Percentiles rank a stretch among this genome's conserved stretches.
These are phyloP conservation scores for Ambrosiella cleistominuta DNA, from an alignment of 2,329 filamentous ascomycete species.

Conservation along the genomic window DNA sequence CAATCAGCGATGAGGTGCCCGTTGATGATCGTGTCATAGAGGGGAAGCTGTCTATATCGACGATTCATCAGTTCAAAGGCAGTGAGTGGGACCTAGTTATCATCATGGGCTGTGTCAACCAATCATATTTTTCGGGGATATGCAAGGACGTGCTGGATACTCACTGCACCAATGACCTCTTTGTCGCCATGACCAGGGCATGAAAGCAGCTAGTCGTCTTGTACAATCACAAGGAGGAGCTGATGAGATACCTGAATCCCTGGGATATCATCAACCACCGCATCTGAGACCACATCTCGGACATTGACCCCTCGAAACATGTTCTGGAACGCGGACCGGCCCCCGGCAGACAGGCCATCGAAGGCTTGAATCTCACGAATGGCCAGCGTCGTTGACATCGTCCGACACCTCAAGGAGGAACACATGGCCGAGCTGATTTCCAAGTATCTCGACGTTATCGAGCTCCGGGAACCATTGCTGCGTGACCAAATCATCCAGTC, in stretches of 20 bases:
- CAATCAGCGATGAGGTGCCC: slow-evolving; percentile 15
- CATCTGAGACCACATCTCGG: slow-evolving; percentile 2
- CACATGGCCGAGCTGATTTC: too few relatives aligned
- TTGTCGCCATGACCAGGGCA: slow-evolving; percentile 19
- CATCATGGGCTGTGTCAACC: slow-evolving; percentile 16
- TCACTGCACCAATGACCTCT: slow-evolving; percentile 17
- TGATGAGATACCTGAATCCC: slow-evolving; percentile 17
- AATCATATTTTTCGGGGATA: slow-evolving; percentile 16
- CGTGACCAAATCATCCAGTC: too few relatives aligned
- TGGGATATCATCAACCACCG: not conserved
- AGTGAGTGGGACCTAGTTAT: slow-evolving; percentile 19
- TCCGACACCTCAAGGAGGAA: too few relatives aligned
- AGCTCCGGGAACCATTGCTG: too few relatives aligned
- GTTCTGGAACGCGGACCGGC: not conserved
- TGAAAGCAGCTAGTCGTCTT: slow-evolving; percentile 18
- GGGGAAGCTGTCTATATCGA: slow-evolving; percentile 19
- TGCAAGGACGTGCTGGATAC: slow-evolving; percentile 17
- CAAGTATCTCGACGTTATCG: too few relatives aligned
- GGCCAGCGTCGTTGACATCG: too few relatives aligned
- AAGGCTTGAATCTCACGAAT: too few relatives aligned
- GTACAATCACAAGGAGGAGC: slow-evolving; percentile 12
- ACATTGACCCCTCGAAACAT: not conserved
- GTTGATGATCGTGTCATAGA: slow-evolving; percentile 16
- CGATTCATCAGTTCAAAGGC: slow-evolving; percentile 21
- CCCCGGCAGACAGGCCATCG: not conserved